Conservation (phyloP, 1,284 basidiomycete species). For the Porogramme epimiltina region DNA sequence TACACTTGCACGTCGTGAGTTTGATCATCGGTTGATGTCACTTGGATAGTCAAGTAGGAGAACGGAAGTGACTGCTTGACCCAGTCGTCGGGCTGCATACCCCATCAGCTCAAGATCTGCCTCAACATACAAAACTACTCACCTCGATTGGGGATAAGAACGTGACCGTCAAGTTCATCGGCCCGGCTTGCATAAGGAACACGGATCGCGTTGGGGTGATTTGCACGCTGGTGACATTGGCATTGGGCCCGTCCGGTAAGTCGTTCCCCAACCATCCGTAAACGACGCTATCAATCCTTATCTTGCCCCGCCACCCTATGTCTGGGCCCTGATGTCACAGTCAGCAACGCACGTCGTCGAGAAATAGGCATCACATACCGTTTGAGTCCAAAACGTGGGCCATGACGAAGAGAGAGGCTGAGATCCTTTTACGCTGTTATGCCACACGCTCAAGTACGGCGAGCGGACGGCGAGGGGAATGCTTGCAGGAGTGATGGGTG, state of each 20-base stretch:
- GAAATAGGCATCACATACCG: neutral
- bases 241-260: neutral
- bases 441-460: constrained; percentile 20
- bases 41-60: constrained; percentile 33
- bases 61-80: constrained; percentile 37
- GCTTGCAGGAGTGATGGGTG: constrained; percentile 6
- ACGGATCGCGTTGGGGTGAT: constrained; percentile 19
- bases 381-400: constrained; percentile 11
- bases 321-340: neutral
- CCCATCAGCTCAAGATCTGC: too few species aligned
- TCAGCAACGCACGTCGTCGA: too few species aligned
- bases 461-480: constrained; percentile 15
- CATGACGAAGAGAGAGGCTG: neutral
- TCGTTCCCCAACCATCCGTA: constrained; percentile 23
- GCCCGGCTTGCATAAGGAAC: constrained; percentile 19
- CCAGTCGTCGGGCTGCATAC: constrained; percentile 31
- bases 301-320: constrained; percentile 21
- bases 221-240: constrained; percentile 12
- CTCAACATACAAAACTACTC: too few species aligned
- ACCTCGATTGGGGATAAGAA: constrained; percentile 26
- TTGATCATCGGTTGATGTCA: constrained; percentile 30
- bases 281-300: constrained; percentile 21
- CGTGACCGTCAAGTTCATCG: constrained; percentile 20
- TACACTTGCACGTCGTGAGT: constrained; percentile 35
- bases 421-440: neutral